A percentile compares a stretch with the other conserved stretches of the same genome.
phyloP scores from a whole-genome alignment of 169 alveolate species.

The Plasmodium inui region DNA sequence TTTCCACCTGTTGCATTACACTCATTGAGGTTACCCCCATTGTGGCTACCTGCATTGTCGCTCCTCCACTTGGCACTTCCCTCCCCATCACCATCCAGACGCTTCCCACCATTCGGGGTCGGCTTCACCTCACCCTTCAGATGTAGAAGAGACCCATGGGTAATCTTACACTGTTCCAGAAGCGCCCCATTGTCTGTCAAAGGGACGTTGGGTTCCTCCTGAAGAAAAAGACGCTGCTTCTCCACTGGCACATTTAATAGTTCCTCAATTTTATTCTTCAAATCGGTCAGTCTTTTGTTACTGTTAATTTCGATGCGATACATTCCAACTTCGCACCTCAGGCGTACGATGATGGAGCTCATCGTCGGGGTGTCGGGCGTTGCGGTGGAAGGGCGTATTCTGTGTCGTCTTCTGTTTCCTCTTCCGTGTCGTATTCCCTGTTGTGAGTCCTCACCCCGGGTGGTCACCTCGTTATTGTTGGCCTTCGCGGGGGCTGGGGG shows the following conservation, averaged over 20 bases:
- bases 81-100: background rate
- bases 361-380: background rate
- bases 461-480: background rate
- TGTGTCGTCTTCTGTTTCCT: too few species aligned
- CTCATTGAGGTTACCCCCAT: background rate
- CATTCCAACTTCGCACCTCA: slow-evolving; percentile 27
- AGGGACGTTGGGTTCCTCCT: background rate
- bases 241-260: slow-evolving; percentile 40
- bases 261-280: slow-evolving; percentile 51
- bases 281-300: slow-evolving; percentile 1
- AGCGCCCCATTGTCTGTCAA: background rate
- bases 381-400: too few species aligned
- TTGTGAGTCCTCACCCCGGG: too few species aligned
- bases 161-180: background rate
- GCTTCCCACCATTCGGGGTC: background rate
- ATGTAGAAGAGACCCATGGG: slow-evolving; percentile 21
- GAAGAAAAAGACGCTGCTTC: slow-evolving; percentile 15
- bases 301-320: slow-evolving; percentile 37
- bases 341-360: slow-evolving; percentile 39
- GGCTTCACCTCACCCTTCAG: slow-evolving; percentile 51
- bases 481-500: background rate
- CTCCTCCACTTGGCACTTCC: background rate
- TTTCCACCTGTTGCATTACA: background rate
- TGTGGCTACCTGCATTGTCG: background rate
- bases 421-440: too few species aligned